A percentile compares a stretch with the other conserved stretches of the same genome.
phyloP scores from a whole-genome alignment of 2,329 filamentous ascomycete species.

The Emericellopsis cladophorae region DNA sequence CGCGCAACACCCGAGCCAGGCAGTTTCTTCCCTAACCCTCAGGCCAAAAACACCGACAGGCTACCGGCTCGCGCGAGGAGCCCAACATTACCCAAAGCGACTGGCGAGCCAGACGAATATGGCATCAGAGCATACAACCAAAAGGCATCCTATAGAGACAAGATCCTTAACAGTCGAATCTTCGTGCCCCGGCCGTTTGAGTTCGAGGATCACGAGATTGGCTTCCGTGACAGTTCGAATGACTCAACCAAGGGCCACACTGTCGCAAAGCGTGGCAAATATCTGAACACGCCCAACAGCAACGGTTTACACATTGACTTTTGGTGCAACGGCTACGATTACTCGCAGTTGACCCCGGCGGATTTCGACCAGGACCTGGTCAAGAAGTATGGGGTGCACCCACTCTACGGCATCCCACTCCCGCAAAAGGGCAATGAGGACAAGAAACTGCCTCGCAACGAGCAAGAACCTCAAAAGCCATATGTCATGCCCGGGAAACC shows the following conservation, averaged over 20 bases:
- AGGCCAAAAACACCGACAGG: constrained; percentile 14
- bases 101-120: constrained; percentile 34
- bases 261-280: constrained; percentile 38
- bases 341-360: constrained; percentile 29
- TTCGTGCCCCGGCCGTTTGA: constrained; percentile 31
- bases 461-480: constrained; percentile 23
- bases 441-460: constrained; percentile 17
- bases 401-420: constrained; percentile 39
- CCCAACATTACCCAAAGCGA: constrained; percentile 23
- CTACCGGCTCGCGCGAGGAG: constrained; percentile 22
- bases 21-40: constrained; percentile 8
- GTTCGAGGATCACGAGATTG: constrained; percentile 42
- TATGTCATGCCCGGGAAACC: constrained; percentile 32
- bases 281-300: constrained; percentile 38
- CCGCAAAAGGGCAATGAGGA: constrained; percentile 8
- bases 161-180: constrained; percentile 39
- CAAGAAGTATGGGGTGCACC: constrained; percentile 36
- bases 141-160: constrained; percentile 25
- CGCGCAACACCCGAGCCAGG: constrained; percentile 21
- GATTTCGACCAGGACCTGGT: constrained; percentile 39
- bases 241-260: constrained; percentile 40
- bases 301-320: constrained; percentile 42
- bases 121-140: constrained; percentile 33
- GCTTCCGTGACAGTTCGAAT: constrained; percentile 46
- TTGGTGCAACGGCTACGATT: constrained; percentile 39